Percentiles rank a stretch among this genome's conserved stretches.
These are phyloP conservation scores for Saururus chinensis DNA, from an alignment of 164 flowering plant genomes.

Conservation along the genomic window DNA sequence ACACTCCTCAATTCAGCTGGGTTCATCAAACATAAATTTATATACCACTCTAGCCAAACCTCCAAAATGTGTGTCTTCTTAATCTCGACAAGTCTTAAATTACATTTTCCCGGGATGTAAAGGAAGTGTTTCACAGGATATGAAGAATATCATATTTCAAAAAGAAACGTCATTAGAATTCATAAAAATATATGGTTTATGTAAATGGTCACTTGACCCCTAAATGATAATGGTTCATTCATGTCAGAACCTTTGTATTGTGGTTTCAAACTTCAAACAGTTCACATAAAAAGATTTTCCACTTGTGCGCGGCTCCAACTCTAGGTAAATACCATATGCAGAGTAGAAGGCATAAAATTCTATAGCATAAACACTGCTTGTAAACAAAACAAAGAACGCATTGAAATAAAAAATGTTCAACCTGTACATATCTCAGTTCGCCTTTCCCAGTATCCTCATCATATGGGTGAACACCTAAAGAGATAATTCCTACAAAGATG, in stretches of 20 bases:
- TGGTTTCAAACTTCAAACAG: too few relatives aligned
- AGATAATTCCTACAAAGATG: slow-evolving; percentile 43
- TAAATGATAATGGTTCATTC: slow-evolving; percentile 7
- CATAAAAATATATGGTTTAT: too few relatives aligned
- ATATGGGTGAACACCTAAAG: slow-evolving; percentile 60
- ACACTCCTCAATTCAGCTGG: too few relatives aligned
- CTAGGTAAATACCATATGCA: background rate
- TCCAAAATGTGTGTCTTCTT: too few relatives aligned
- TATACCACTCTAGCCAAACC: too few relatives aligned
- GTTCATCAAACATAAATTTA: too few relatives aligned
- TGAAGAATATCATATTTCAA: too few relatives aligned
- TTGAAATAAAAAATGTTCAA: slow-evolving; percentile 8
- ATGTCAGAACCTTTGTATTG: background rate
- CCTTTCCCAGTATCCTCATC: slow-evolving; percentile 81
- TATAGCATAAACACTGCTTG: background rate
- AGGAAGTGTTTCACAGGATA: too few relatives aligned
- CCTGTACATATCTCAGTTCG: slow-evolving; percentile 90
- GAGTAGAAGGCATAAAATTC: background rate
- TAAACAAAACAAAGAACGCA: background rate
- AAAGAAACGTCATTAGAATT: too few relatives aligned
- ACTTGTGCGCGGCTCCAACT: background rate
- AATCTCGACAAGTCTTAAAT: too few relatives aligned
- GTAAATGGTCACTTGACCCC: too few relatives aligned
- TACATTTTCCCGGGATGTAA: too few relatives aligned
- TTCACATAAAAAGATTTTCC: background rate